phyloP scores from a whole-genome alignment of 2,329 filamentous ascomycete species.

The Xylaria sp. region DNA sequence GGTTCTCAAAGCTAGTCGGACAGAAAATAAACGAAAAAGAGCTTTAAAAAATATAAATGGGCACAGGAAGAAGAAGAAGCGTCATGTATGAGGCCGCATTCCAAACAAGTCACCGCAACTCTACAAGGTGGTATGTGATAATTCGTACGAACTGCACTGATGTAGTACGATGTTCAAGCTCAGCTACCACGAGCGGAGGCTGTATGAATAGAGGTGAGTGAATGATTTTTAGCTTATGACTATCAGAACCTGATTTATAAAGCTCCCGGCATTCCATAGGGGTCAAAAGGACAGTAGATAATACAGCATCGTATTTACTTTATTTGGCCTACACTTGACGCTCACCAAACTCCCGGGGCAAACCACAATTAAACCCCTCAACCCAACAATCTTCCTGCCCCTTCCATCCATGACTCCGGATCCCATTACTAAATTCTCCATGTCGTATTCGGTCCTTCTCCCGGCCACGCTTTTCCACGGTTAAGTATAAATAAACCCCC shows the following conservation, averaged over 20 bases:
- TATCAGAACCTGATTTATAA: background rate
- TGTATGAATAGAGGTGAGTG: background rate
- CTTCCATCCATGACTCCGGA: conserved; percentile 27
- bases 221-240: background rate
- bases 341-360: conserved; percentile 39
- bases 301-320: conserved; percentile 17
- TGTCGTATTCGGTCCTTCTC: conserved; percentile 15
- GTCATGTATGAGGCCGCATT: no score
- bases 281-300: background rate
- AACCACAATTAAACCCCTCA: conserved; percentile 32
- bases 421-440: conserved; percentile 13
- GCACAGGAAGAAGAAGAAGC: no score
- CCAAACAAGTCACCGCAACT: no score
- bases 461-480: conserved; percentile 12
- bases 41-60: no score
- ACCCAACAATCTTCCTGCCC: conserved; percentile 29
- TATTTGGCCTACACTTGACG: conserved; percentile 33
- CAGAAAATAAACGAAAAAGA: no score
- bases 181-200: no score
- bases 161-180: background rate
- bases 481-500: conserved; percentile 6
- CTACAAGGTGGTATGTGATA: no score
- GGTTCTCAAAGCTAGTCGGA: no score
- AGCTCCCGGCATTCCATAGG: conserved; percentile 2
- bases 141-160: no score